Percentiles rank a stretch among this genome's conserved stretches.
Evolutionary conservation across 495 filamentous ascomycete species (phyloP).

Genomic region (Penicillium lividum): DNA sequence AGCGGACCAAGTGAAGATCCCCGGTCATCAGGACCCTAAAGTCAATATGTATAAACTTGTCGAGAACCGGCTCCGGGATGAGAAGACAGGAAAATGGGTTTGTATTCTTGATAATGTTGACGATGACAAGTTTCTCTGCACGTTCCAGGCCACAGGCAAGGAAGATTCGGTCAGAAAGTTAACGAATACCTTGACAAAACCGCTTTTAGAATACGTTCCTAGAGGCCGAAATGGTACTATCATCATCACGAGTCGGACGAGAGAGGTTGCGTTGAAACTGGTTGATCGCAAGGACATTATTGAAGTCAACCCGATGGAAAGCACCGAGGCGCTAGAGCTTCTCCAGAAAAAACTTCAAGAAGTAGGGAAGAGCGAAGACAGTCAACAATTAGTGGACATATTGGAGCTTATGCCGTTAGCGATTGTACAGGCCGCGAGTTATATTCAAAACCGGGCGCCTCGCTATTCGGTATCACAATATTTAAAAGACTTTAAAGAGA

Average conservation of each 20-base stretch:
- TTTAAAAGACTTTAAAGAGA: background rate
- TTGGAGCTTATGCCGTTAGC: background rate
- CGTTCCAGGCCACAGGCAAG: background rate
- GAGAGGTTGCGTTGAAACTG: conserved; percentile 23
- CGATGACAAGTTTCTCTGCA: background rate
- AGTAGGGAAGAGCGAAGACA: conserved; percentile 3
- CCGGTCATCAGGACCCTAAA: background rate
- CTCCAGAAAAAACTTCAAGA: conserved; percentile 18
- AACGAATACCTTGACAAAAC: background rate
- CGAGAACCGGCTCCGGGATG: conserved; percentile 2
- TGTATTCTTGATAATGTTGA: background rate
- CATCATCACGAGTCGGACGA: conserved; percentile 43
- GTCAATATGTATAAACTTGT: background rate
- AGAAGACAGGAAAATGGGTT: background rate
- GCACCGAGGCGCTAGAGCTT: conserved; percentile 22
- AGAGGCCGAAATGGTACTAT: conserved; percentile 3
- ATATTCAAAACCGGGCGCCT: background rate
- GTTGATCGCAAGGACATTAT: conserved; percentile 40
- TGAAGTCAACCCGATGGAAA: conserved; percentile 35
- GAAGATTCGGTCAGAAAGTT: background rate
- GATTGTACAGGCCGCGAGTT: background rate
- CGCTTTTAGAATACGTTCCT: background rate
- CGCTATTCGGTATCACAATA: background rate
- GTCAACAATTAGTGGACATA: background rate
- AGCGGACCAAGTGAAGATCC: background rate